A percentile compares a stretch with the other conserved stretches of the same genome.
Evolutionary conservation across 495 filamentous ascomycete genomes (phyloP).

Genomic region (Penicillium canescens): DNA sequence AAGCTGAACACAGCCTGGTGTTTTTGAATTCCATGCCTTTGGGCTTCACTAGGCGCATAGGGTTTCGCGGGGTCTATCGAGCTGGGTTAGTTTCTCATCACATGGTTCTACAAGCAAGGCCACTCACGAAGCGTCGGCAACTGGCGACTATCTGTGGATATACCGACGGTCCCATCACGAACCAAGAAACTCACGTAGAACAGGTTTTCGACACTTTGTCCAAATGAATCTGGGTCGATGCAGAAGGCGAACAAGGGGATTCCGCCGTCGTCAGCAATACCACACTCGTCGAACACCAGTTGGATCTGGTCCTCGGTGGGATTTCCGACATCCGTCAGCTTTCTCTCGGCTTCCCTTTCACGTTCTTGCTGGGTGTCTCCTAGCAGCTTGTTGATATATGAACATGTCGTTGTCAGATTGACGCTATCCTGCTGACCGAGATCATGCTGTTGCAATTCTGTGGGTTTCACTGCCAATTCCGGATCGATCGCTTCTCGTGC

Average conservation of each 20-base stretch:
- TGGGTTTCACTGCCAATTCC: slow-evolving; percentile 63
- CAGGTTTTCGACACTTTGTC: slow-evolving; percentile 94
- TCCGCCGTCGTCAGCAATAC: slow-evolving; percentile 62
- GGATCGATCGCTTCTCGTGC: slow-evolving; percentile 63
- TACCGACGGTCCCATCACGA: slow-evolving; percentile 73
- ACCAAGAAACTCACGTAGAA: slow-evolving; percentile 97
- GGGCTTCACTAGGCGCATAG: slow-evolving; percentile 44
- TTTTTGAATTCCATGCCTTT: slow-evolving; percentile 55
- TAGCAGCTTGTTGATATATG: slow-evolving; percentile 58
- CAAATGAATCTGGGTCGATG: slow-evolving; percentile 85
- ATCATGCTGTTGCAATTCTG: slow-evolving; percentile 70
- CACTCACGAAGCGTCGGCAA: slow-evolving; percentile 73
- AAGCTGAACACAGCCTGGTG: slow-evolving; percentile 84
- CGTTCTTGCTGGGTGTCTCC: slow-evolving; percentile 33
- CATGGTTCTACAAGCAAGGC: neutral
- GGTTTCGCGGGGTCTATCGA: slow-evolving; percentile 38
- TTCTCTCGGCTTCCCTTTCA: slow-evolving; percentile 32
- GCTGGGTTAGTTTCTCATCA: slow-evolving; percentile 22
- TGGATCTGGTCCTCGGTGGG: slow-evolving; percentile 34
- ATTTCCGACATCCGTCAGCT: slow-evolving; percentile 32
- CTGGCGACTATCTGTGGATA: slow-evolving; percentile 61
- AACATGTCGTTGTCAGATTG: slow-evolving; percentile 70
- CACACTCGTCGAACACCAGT: slow-evolving; percentile 52
- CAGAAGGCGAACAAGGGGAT: slow-evolving; percentile 80
- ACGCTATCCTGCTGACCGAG: slow-evolving; percentile 70